Percentiles rank a stretch among this genome's conserved stretches.
Evolutionary conservation across 2,329 filamentous ascomycete species (phyloP).

Genomic region (Aspergillus sp.): DNA sequence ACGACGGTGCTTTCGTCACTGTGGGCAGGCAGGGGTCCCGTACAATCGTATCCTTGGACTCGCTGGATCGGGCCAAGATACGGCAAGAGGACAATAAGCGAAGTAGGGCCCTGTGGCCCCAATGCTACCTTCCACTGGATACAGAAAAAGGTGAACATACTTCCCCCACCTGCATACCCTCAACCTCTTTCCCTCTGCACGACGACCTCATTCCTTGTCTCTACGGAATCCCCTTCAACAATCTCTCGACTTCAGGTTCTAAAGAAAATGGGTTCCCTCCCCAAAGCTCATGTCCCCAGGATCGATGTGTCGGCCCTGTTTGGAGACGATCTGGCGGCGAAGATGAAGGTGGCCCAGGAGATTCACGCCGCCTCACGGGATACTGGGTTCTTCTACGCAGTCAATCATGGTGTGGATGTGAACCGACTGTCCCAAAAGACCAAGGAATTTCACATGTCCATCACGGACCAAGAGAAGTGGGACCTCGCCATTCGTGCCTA

Average conservation of each 20-base stretch:
- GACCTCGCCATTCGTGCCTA: neutral
- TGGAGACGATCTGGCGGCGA: neutral
- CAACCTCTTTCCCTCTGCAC: too few relatives aligned
- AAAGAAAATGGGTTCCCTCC: neutral
- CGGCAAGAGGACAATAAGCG: too few relatives aligned
- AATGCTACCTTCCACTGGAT: too few relatives aligned
- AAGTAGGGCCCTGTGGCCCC: too few relatives aligned
- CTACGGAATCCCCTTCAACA: neutral
- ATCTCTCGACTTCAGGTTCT: neutral
- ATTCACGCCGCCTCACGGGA: neutral
- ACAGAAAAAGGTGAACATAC: too few relatives aligned
- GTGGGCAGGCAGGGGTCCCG: too few relatives aligned
- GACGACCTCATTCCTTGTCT: too few relatives aligned
- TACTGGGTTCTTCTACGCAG: neutral
- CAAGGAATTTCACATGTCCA: neutral
- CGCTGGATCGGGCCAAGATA: too few relatives aligned
- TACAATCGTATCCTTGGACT: too few relatives aligned
- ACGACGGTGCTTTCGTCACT: too few relatives aligned
- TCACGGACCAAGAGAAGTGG: neutral
- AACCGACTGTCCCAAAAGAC: neutral
- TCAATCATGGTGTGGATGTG: neutral
- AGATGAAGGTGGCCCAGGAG: neutral
- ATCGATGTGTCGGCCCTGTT: neutral
- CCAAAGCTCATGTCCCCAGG: neutral
- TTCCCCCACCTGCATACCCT: too few relatives aligned